Conservation (phyloP, 331 rosid species). For the Prunus yedoensis region DNA sequence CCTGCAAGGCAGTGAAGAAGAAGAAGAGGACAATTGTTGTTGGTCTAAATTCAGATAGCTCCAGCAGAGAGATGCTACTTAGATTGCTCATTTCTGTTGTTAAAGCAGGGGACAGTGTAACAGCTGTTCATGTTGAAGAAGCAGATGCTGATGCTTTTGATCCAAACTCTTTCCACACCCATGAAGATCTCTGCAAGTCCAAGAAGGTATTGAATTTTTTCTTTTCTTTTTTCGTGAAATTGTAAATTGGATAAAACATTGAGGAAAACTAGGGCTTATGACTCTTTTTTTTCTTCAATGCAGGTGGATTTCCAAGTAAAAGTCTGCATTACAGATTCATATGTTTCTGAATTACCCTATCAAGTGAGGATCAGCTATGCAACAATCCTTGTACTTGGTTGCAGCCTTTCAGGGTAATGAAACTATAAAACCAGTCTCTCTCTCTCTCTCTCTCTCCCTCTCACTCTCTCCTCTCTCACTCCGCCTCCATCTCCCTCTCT, state of each 20-base stretch:
- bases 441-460: no score
- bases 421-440: neutral
- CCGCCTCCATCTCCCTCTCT: no score
- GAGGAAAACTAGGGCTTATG: neutral
- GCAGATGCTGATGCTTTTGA: conserved; percentile 24
- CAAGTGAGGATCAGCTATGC: conserved; percentile 45
- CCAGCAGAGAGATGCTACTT: conserved; percentile 43
- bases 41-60: conserved; percentile 35
- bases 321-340: conserved; percentile 38
- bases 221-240: neutral
- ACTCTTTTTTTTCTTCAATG: neutral
- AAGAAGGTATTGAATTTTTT: conserved; percentile 26
- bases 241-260: neutral
- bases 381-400: conserved; percentile 41
- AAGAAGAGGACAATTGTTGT: conserved; percentile 37
- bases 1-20: conserved; percentile 25
- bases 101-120: conserved; percentile 34
- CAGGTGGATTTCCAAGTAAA: conserved; percentile 53
- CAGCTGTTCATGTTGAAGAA: conserved; percentile 40
- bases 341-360: conserved; percentile 35
- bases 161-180: conserved; percentile 51
- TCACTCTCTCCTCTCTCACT: no score
- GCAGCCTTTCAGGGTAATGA: conserved; percentile 41
- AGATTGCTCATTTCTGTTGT: conserved; percentile 30
- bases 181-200: conserved; percentile 51